These are phyloP conservation scores for Sporobolomyces pararoseus DNA, from an alignment of 768 basidiomycete genomes.

Conservation along the genomic window DNA sequence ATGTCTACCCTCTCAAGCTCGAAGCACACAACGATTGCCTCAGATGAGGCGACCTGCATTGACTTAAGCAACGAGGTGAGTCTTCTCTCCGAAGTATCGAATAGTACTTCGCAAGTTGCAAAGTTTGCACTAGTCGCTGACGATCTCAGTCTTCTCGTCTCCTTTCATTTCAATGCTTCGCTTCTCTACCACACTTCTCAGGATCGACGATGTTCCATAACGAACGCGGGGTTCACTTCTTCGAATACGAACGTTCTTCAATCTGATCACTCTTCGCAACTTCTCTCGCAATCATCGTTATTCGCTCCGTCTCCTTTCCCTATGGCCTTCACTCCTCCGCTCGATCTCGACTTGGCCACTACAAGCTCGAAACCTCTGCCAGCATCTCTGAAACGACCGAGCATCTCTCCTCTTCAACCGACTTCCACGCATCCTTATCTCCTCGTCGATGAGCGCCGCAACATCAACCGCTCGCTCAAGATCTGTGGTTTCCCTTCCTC, in stretches of 20 bases:
- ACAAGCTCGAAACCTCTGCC: not conserved
- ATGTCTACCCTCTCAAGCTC: no score
- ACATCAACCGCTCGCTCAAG: slow-evolving; percentile 13
- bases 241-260: not conserved
- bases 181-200: not conserved
- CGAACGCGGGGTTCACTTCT: not conserved
- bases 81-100: no score
- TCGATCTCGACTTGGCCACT: not conserved
- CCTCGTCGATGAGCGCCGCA: slow-evolving; percentile 1
- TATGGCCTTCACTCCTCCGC: not conserved
- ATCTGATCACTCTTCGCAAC: no score
- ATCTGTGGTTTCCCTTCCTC: slow-evolving; percentile 5
- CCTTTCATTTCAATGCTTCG: no score
- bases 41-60: no score
- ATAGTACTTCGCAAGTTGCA: no score
- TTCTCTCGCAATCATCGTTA: not conserved
- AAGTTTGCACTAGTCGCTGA: no score
- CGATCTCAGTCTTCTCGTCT: no score
- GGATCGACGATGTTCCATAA: not conserved
- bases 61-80: no score
- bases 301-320: not conserved
- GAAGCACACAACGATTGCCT: no score
- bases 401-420: slow-evolving; percentile 2
- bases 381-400: not conserved
- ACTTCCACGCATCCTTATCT: not conserved